Evolutionary conservation across 2,329 filamentous ascomycete genomes (phyloP), one percentile per base, ranked within the genome.

Genomic region (Aureobasidium sp.): DNA sequence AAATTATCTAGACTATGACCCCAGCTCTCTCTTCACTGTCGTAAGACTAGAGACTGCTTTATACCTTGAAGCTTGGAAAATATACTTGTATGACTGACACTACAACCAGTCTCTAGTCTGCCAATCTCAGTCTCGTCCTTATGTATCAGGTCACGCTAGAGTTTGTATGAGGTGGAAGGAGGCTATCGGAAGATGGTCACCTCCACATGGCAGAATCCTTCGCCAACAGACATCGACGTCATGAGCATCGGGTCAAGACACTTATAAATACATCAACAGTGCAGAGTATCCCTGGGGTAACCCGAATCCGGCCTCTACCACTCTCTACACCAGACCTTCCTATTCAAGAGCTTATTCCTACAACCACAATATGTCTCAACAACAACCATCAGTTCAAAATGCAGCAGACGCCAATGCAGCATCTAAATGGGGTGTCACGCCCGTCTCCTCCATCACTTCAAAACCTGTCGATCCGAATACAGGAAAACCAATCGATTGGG

Each of bases 391-490:
- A 9, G 39, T 5, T 1, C 48, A 52, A 26, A 52, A 26, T 20
- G n/a, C 48, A 8, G 32, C 48, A 12, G 48, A 52, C 15, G 48
- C 48, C 6, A 37, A 26, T 15, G 61, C 55, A 17, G 64, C 52
- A 1, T 37, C 61, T 5, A 66, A 63, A 64, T 64, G 63, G 64
- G 64, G 62, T 23, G 26, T 27, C n/a, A 62, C 61, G n/a, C 63
- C 66, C 12, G 57, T 32, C 32, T 32, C 42, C 32, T 36, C 27
- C 20, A 37, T 20, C 3, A 27, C 42, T 13, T 41, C 60, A 4
- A 57, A 56, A 32, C 62, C 62, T 9, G 26, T 48, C 15, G 51
- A 63, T 17, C 42, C 46, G 2, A 48, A 37, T 23, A 59, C 60
- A 3, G 55, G 57, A 3, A 52, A 61, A 26, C 57, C 57, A 17